Evolutionary conservation across 2,329 filamentous ascomycete genomes (phyloP).

Genomic region (Seiridium cupressi): DNA sequence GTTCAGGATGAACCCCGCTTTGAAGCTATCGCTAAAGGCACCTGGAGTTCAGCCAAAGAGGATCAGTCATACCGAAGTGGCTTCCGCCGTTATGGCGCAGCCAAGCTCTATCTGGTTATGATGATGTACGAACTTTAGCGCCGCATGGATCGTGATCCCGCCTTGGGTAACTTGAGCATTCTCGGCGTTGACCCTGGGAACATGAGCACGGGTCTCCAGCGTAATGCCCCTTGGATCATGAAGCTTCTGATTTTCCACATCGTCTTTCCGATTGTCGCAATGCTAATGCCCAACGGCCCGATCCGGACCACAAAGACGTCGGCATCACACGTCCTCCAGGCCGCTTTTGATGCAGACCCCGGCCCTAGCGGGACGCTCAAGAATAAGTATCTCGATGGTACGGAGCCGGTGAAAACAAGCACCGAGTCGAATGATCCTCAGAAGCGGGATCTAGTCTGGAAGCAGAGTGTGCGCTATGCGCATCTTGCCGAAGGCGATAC

Average conservation of each 20-base stretch:
- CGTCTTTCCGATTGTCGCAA: constrained; percentile 5
- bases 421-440: constrained; percentile 4
- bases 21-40: constrained; percentile 30
- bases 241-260: constrained; percentile 8
- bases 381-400: neutral
- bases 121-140: constrained; percentile 33
- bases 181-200: constrained; percentile 36
- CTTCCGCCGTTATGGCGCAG: constrained; percentile 34
- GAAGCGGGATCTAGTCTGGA: constrained; percentile 8
- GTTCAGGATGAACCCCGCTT: constrained; percentile 20
- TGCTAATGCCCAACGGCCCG: constrained; percentile 20
- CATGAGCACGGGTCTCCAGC: constrained; percentile 30
- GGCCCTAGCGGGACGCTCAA: neutral
- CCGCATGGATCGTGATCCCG: constrained; percentile 31
- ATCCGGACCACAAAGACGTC: constrained; percentile 24
- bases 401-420: neutral
- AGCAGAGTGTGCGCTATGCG: neutral
- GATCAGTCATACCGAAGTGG: constrained; percentile 27
- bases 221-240: constrained; percentile 7
- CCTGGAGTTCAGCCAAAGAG: constrained; percentile 12
- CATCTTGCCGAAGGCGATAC: neutral
- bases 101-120: constrained; percentile 37
- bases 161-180: constrained; percentile 31
- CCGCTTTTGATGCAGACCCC: constrained; percentile 21
- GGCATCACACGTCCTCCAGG: constrained; percentile 22